phyloP scores from a whole-genome alignment of 129 eudicot species.

The Tanacetum coccineum region DNA sequence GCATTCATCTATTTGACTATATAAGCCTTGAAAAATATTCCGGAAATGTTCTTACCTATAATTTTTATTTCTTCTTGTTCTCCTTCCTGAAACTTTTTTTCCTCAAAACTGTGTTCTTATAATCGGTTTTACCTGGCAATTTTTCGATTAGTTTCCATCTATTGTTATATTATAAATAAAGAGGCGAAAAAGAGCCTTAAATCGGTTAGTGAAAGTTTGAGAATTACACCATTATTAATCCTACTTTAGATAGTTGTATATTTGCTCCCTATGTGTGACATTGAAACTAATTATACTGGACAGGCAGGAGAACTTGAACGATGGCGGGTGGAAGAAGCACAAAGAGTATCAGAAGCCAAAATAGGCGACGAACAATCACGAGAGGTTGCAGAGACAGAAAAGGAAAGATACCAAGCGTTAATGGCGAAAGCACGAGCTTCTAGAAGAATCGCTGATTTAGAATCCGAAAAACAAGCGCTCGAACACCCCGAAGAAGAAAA shows the following conservation, averaged over 20 bases:
- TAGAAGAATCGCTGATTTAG: conserved; percentile 37
- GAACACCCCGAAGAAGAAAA: conserved; percentile 34
- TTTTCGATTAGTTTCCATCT: too few relatives aligned
- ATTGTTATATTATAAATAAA: too few relatives aligned
- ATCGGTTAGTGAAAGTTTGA: too few relatives aligned
- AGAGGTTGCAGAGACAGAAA: conserved; percentile 35
- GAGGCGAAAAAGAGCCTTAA: too few relatives aligned
- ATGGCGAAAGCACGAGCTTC: conserved; percentile 43
- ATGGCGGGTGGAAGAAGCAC: conserved; percentile 43
- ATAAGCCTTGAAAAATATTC: too few relatives aligned
- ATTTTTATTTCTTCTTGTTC: too few relatives aligned
- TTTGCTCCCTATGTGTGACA: not conserved
- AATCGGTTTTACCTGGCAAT: too few relatives aligned
- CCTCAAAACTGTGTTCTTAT: too few relatives aligned
- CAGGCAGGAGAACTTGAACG: conserved; percentile 56
- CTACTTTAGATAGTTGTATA: not conserved
- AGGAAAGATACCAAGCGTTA: conserved; percentile 31
- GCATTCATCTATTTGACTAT: too few relatives aligned
- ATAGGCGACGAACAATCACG: conserved; percentile 32
- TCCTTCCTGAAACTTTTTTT: too few relatives aligned
- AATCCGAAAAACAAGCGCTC: conserved; percentile 20
- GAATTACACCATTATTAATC: too few relatives aligned
- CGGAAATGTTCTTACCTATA: too few relatives aligned
- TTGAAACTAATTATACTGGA: not conserved
- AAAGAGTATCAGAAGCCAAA: conserved; percentile 30